Percentiles rank a stretch among this genome's conserved stretches.
Conservation (phyloP, 768 basidiomycete genomes). For the Wakefieldia striispora region DNA sequence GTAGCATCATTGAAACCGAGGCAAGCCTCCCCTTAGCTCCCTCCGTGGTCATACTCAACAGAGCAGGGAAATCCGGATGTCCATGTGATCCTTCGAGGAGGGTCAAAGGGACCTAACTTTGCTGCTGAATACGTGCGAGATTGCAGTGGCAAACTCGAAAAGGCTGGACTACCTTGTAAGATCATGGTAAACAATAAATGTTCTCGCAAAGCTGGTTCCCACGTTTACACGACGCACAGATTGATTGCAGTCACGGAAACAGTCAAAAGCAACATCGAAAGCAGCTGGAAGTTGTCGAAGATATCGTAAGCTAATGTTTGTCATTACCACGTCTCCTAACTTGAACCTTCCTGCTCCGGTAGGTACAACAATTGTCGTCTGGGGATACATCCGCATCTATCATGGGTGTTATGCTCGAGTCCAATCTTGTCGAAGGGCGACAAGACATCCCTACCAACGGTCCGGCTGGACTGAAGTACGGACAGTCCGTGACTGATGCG, state of each 20-base stretch:
- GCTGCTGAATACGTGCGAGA: constrained; percentile 74
- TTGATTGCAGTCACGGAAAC: constrained; percentile 97
- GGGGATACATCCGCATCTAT: constrained; percentile 70
- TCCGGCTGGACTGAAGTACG: constrained; percentile 71
- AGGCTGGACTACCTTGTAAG: constrained; percentile 74
- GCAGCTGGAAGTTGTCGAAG: constrained; percentile 85
- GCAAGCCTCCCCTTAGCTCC: constrained; percentile 35
- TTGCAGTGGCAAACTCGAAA: constrained; percentile 68
- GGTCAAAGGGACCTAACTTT: constrained; percentile 88
- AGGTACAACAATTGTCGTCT: constrained; percentile 74
- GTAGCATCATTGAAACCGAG: constrained; percentile 93
- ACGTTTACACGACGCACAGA: constrained; percentile 41
- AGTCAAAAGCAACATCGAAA: constrained; percentile 87
- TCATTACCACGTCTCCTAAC: background rate
- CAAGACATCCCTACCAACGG: constrained; percentile 80
- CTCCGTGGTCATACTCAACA: constrained; percentile 2
- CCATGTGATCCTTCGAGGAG: constrained; percentile 93
- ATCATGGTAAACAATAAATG: constrained; percentile 68
- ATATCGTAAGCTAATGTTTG: constrained; percentile 60
- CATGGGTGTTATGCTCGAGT: constrained; percentile 96
- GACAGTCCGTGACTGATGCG: constrained; percentile 85
- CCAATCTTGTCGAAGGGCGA: constrained; percentile 83
- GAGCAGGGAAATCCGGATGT: constrained; percentile 83
- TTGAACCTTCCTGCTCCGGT: constrained; percentile 10
- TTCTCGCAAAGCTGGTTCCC: background rate